Evolutionary conservation across 2,329 filamentous ascomycete species (phyloP).

Genomic region (Pestalotiopsis sp.): DNA sequence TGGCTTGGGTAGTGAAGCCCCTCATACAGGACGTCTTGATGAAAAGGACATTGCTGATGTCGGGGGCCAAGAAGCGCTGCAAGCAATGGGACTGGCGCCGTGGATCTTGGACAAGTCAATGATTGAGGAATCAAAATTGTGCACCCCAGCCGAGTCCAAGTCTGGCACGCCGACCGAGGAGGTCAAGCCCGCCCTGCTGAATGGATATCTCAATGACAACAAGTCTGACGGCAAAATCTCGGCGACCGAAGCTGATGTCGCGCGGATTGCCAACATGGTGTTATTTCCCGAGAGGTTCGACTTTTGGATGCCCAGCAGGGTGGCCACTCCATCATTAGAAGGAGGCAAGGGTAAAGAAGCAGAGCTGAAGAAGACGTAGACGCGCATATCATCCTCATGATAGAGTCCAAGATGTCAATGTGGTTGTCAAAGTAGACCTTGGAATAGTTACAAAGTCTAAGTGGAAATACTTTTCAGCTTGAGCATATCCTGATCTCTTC

Average conservation of each 20-base stretch:
- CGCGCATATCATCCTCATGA: not conserved
- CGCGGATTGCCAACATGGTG: constrained; percentile 58
- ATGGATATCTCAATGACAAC: constrained; percentile 22
- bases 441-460: not conserved
- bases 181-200: constrained; percentile 22
- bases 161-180: constrained; percentile 22
- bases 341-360: constrained; percentile 11
- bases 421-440: not conserved
- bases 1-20: constrained; percentile 53
- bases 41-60: constrained; percentile 54
- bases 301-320: constrained; percentile 46
- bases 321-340: constrained; percentile 16
- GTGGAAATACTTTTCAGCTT: not conserved
- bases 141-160: constrained; percentile 19
- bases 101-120: constrained; percentile 45
- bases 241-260: constrained; percentile 53
- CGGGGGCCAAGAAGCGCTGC: constrained; percentile 52
- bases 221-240: constrained; percentile 30
- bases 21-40: constrained; percentile 48
- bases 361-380: constrained; percentile 8
- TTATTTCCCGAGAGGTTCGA: constrained; percentile 56
- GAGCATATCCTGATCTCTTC: too few relatives aligned
- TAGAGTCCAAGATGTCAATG: not conserved
- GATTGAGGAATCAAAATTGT: constrained; percentile 17
- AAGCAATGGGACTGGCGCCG: constrained; percentile 60